Base-by-base conservation (phyloP, 331 rosid species). In the Malus hybrid region DNA sequence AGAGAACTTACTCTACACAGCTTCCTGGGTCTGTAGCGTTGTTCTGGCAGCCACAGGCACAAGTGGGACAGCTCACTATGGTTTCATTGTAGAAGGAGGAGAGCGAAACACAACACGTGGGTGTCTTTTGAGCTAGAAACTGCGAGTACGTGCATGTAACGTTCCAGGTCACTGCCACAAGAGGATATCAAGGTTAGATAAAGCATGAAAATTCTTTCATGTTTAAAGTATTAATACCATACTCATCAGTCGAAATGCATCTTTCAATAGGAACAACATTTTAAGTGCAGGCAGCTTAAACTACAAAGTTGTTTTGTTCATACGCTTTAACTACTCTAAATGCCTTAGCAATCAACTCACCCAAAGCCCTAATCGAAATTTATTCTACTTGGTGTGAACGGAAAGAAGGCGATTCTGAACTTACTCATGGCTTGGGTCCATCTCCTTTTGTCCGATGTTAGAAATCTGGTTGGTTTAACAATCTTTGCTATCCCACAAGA, bases 21-120 rank as follows among this genome's bases (percentile, higher is more conserved):
- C 95, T 84, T 48, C 87, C 90, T 3, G 90, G 85, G 5, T 80
- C 77, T 64, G 95, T 90, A 80, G 70, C 86, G 78, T 84, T 87
- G 82, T 86, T 91, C 84, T 87, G 88, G 86, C 98, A 89, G 77
- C 98, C 97, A 70, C 97, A 89, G 55, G 96, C 87, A 80, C 98
- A 93, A 50, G 91, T 88, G 56, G 97, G 98, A 77, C 97, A 91
- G 85, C 86, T 86, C 26, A 93, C 96, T 55, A 91, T 76, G 18
- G 96, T 89, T 56, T 93, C 91, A 52, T 93, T 93, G 34, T 93
- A 93, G 90, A 91, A 93, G 77, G 97, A 88, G 26, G 98, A 93
- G 75, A 93, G 96, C 42, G 98, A 93, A 84, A 91, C 98, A 82
- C 98, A 93, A 78, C 98, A 93, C 26, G 90, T 93, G 42, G 98